A percentile compares a stretch with the other conserved stretches of the same genome.
Conservation (phyloP, 192 early-diverging fungal genomes). For the Anaeromyces robustus region DNA sequence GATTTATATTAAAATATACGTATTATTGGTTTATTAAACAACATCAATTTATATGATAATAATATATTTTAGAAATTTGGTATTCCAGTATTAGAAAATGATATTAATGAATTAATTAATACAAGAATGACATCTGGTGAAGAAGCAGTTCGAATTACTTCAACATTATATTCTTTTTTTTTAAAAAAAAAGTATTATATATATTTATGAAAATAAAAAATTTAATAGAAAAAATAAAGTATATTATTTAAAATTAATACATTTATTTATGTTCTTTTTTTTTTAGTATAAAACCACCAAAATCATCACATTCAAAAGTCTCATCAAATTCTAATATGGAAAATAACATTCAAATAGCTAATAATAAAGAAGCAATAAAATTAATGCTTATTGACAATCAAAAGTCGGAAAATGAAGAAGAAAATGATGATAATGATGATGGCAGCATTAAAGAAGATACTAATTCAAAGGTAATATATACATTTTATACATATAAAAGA, state of each 20-base stretch:
- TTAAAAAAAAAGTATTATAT: not conserved
- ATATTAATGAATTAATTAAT: not conserved
- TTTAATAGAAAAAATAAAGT: too few species aligned
- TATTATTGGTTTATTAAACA: too few species aligned
- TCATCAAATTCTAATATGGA: not conserved
- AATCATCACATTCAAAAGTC: not conserved
- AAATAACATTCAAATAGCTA: not conserved
- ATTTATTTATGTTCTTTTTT: too few species aligned
- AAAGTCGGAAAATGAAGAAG: not conserved
- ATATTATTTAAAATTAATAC: too few species aligned
- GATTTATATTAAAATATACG: too few species aligned
- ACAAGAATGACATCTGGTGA: not conserved
- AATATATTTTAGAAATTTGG: not conserved
- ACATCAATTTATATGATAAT: not conserved
- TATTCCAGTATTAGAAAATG: not conserved
- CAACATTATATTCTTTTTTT: not conserved
- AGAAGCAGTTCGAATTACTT: not conserved
- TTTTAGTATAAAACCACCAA: not conserved
- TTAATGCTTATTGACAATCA: not conserved
- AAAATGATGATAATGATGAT: not conserved
- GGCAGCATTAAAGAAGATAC: not conserved
- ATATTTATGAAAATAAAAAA: too few species aligned
- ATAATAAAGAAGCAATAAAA: not conserved
- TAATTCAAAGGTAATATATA: too few species aligned
- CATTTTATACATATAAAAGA: too few species aligned